Evolutionary conservation across 768 basidiomycete genomes (phyloP).

Genomic region (Xerocomellus chrysenteron): DNA sequence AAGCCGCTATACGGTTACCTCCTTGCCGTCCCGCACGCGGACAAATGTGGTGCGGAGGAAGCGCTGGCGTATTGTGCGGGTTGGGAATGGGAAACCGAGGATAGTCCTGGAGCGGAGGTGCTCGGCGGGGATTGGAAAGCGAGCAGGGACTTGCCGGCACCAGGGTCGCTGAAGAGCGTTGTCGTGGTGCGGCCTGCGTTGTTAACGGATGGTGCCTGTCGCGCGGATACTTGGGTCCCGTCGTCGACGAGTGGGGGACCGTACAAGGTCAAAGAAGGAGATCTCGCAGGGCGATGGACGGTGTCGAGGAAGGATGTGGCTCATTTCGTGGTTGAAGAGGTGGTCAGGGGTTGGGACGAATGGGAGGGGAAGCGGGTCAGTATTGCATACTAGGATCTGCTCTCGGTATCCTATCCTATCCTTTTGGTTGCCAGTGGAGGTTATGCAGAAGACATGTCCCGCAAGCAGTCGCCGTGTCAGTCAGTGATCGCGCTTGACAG

Average conservation of each 20-base stretch:
- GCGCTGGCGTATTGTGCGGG: constrained; percentile 48
- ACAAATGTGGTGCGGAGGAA: constrained; percentile 63
- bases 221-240: constrained; percentile 11
- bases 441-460: no score
- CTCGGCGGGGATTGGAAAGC: constrained; percentile 47
- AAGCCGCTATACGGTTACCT: constrained; percentile 49
- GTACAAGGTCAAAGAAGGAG: constrained; percentile 46
- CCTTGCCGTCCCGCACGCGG: constrained; percentile 48
- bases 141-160: constrained; percentile 34
- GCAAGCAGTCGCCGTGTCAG: no score
- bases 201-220: constrained; percentile 56
- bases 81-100: constrained; percentile 50
- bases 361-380: constrained; percentile 50
- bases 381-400: constrained; percentile 44
- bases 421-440: no score
- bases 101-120: constrained; percentile 40
- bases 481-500: no score
- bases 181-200: constrained; percentile 57
- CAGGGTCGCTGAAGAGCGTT: constrained; percentile 42
- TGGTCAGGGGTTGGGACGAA: constrained; percentile 48
- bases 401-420: neutral
- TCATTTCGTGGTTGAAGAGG: constrained; percentile 57
- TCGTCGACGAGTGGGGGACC: constrained; percentile 21
- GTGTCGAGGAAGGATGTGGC: constrained; percentile 64
- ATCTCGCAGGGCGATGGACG: constrained; percentile 44